These are phyloP conservation scores for Cryoendolithus antarcticus DNA, from an alignment of 2,329 filamentous ascomycete species.

Conservation along the genomic window DNA sequence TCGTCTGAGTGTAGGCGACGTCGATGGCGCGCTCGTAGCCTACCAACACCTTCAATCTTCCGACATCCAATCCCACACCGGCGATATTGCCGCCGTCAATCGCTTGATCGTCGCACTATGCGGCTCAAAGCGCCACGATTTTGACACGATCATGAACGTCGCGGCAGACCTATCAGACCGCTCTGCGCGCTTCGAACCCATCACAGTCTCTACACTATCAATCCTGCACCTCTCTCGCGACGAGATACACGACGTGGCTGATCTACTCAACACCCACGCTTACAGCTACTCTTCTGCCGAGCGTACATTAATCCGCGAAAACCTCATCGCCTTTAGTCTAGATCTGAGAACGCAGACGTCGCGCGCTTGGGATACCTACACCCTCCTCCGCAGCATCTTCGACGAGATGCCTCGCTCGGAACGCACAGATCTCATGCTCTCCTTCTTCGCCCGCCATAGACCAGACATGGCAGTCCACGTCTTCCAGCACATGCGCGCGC, in stretches of 20 bases:
- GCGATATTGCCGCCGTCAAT: conserved; percentile 55
- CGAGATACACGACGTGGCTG: conserved; percentile 66
- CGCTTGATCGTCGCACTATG: conserved; percentile 60
- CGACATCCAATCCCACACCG: conserved; percentile 40
- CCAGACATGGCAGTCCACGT: conserved; percentile 76
- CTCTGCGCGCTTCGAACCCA: conserved; percentile 55
- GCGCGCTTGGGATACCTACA: conserved; percentile 51
- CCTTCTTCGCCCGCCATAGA: conserved; percentile 67
- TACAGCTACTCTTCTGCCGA: conserved; percentile 59
- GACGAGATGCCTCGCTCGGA: conserved; percentile 50
- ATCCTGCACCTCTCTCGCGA: conserved; percentile 62
- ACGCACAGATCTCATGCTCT: conserved; percentile 63
- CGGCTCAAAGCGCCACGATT: conserved; percentile 45
- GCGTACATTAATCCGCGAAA: conserved; percentile 51
- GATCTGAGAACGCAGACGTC: conserved; percentile 52
- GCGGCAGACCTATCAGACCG: conserved; percentile 61
- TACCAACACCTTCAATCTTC: conserved; percentile 51
- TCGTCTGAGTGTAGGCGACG: conserved; percentile 58
- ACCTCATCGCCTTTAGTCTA: conserved; percentile 56
- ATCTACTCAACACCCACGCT: conserved; percentile 65
- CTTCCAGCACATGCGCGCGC: conserved; percentile 88
- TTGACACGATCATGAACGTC: conserved; percentile 60
- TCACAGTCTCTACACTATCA: conserved; percentile 63
- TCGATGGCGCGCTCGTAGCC: conserved; percentile 55
- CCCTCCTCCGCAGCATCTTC: conserved; percentile 46